These are phyloP conservation scores for Rhizophlyctis rosea DNA, from an alignment of 192 early-diverging fungal species.

Conservation along the genomic window DNA sequence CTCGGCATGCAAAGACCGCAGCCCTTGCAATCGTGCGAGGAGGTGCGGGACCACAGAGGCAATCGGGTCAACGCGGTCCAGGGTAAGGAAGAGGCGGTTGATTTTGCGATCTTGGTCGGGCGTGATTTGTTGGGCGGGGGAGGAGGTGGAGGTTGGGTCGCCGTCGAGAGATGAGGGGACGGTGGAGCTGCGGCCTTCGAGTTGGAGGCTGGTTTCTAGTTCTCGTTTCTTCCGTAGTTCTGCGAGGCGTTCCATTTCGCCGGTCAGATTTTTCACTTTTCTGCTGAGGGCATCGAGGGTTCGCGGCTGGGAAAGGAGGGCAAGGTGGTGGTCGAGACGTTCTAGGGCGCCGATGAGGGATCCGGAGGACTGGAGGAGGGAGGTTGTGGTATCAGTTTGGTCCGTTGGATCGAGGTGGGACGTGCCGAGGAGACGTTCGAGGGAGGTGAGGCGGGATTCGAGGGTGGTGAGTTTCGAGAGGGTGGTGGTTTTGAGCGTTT, in stretches of 20 bases:
- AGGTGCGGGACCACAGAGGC: conserved; percentile 75
- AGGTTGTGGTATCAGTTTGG: conserved; percentile 17
- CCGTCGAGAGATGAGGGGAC: not conserved
- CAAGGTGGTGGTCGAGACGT: conserved; percentile 68
- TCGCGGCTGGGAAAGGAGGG: conserved; percentile 67
- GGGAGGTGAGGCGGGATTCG: conserved; percentile 62
- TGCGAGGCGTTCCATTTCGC: conserved; percentile 64
- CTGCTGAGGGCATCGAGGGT: conserved; percentile 61
- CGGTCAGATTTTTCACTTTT: conserved; percentile 60
- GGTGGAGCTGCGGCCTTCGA: not conserved
- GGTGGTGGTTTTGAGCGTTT: conserved; percentile 49
- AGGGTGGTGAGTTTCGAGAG: conserved; percentile 59
- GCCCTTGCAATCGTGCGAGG: conserved; percentile 70
- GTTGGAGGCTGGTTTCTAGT: conserved; percentile 21
- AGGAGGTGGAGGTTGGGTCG: not conserved
- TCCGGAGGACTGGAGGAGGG: conserved; percentile 30
- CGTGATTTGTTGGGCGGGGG: not conserved
- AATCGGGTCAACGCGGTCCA: conserved; percentile 77
- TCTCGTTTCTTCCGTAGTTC: conserved; percentile 55
- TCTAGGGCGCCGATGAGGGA: conserved; percentile 55
- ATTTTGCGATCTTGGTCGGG: conserved; percentile 46
- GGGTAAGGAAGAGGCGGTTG: conserved; percentile 62
- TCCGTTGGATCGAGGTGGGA: conserved; percentile 60
- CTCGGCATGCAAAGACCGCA: conserved; percentile 78
- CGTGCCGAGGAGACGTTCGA: conserved; percentile 69